phyloP scores from a whole-genome alignment of 768 basidiomycete genomes.

The Hebeloma cylindrosporum region DNA sequence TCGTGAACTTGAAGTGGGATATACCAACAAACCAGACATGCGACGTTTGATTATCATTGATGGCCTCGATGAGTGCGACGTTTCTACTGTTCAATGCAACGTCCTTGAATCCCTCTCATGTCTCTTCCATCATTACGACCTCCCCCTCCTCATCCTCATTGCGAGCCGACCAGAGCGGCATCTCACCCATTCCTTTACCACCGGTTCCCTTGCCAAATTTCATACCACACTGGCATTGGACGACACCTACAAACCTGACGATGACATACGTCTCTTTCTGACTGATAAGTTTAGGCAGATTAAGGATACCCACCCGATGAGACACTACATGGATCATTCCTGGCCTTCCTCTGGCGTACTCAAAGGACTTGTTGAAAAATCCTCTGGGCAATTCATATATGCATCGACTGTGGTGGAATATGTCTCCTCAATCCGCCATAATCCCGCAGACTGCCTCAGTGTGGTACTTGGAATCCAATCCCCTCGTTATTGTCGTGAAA shows the following conservation, averaged over 20 bases:
- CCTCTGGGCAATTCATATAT: slow-evolving; percentile 18
- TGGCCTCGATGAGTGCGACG: slow-evolving; percentile 9
- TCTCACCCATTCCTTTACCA: slow-evolving; percentile 1
- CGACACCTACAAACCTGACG: slow-evolving; percentile 1
- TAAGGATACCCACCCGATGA: slow-evolving; percentile 5
- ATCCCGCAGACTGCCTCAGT: slow-evolving; percentile 1
- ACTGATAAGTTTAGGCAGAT: slow-evolving; percentile 1
- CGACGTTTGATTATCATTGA: slow-evolving; percentile 7
- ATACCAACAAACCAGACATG: background rate
- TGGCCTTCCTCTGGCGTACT: slow-evolving; percentile 2
- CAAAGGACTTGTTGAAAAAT: slow-evolving; percentile 2
- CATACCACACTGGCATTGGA: background rate
- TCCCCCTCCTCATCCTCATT: slow-evolving; percentile 11
- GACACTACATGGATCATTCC: background rate
- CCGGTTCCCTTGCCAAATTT: background rate
- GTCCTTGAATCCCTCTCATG: background rate
- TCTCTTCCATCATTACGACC: background rate
- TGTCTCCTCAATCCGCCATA: background rate
- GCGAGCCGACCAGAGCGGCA: slow-evolving; percentile 13
- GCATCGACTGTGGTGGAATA: slow-evolving; percentile 9
- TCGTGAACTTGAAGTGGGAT: background rate
- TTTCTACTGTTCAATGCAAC: background rate
- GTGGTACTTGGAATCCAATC: slow-evolving; percentile 1
- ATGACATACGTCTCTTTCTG: slow-evolving; percentile 9
- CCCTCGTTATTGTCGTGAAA: background rate